Percentiles rank a stretch among this genome's conserved stretches.
Conservation (phyloP, 2,329 filamentous ascomycete species). For the Dothistroma pini region DNA sequence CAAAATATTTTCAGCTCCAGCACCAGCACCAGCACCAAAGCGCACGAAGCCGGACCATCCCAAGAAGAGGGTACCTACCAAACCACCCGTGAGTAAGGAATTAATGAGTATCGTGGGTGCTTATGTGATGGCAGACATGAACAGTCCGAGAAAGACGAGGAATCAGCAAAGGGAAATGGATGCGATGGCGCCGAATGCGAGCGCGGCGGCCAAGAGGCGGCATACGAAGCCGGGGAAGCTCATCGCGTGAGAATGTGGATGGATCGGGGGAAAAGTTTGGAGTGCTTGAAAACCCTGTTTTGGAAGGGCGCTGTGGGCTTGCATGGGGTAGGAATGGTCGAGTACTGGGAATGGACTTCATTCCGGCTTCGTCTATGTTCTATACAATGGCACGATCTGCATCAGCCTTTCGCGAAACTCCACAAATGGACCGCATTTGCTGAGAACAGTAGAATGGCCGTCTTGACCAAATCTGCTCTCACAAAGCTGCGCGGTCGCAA, state of each 20-base stretch:
- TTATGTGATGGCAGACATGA: neutral
- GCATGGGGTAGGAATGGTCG: neutral
- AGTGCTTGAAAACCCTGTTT: neutral
- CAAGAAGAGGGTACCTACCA: slow-evolving; percentile 21
- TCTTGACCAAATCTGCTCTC: slow-evolving; percentile 18
- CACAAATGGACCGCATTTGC: slow-evolving; percentile 33
- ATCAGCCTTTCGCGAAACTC: slow-evolving; percentile 30
- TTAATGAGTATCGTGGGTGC: slow-evolving; percentile 1
- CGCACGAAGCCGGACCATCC: neutral
- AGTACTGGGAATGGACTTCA: neutral
- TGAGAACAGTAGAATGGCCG: slow-evolving; percentile 17
- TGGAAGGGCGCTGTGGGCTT: neutral
- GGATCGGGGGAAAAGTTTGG: neutral
- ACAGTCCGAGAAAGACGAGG: slow-evolving; percentile 20
- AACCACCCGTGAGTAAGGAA: neutral
- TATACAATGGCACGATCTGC: neutral
- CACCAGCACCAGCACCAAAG: neutral
- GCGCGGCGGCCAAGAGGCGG: slow-evolving; percentile 16
- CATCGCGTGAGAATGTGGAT: neutral
- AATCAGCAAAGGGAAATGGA: slow-evolving; percentile 10
- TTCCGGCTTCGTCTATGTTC: neutral
- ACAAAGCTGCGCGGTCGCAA: slow-evolving; percentile 25
- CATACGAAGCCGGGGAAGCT: slow-evolving; percentile 8
- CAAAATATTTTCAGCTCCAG: neutral
- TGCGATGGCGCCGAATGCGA: slow-evolving; percentile 11